Conservation (phyloP, 176 grass and related monocot species). For the Juncus inflexus region DNA sequence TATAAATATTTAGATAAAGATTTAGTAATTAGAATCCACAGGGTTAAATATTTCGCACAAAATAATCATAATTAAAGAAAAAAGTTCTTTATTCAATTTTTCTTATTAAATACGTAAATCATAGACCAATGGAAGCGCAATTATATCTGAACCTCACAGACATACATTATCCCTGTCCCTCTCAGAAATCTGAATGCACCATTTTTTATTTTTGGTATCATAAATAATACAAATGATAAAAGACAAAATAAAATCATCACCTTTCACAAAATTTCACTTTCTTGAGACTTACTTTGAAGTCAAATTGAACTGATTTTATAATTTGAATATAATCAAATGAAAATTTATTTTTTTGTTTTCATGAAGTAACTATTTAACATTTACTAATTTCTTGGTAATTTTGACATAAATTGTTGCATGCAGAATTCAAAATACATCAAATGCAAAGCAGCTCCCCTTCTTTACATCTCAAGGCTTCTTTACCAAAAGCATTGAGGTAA, state of each 20-base stretch:
- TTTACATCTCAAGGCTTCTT: too few species aligned
- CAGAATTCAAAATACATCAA: slow-evolving; percentile 23
- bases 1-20: too few species aligned
- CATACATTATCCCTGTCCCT: slow-evolving; percentile 17
- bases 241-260: slow-evolving; percentile 11
- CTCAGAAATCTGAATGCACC: slow-evolving; percentile 16
- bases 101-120: too few species aligned
- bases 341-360: too few species aligned
- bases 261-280: slow-evolving; percentile 19
- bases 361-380: neutral
- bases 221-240: slow-evolving; percentile 24
- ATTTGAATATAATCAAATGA: neutral
- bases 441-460: neutral
- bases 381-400: neutral
- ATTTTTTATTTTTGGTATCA: slow-evolving; percentile 21
- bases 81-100: too few species aligned
- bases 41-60: too few species aligned
- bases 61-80: too few species aligned
- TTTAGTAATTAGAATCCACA: too few species aligned
- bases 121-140: too few species aligned
- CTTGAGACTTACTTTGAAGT: neutral
- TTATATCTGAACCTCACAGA: slow-evolving; percentile 13
- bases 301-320: neutral
- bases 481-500: too few species aligned
- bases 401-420: slow-evolving; percentile 1